Evolutionary conservation across 805 yeast genomes (phyloP).

Genomic region (Nakazawaea wyomingensis): DNA sequence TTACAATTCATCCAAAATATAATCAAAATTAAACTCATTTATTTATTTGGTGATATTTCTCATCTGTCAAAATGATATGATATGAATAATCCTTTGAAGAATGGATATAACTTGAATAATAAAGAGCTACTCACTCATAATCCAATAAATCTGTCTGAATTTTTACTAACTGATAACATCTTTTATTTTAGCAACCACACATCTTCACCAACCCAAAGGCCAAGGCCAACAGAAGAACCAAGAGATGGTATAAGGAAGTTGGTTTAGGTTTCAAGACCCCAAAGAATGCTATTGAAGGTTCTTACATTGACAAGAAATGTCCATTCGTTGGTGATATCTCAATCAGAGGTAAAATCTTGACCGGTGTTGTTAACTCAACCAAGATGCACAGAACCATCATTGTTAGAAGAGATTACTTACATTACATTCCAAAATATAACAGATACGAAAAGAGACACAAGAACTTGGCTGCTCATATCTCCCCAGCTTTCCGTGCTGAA

Average conservation of each 20-base stretch:
- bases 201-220: conserved; percentile 99
- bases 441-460: conserved; percentile 99
- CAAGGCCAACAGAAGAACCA: conserved; percentile 96
- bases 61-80: no score
- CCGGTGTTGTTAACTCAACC: conserved; percentile 99
- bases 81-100: no score
- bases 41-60: no score
- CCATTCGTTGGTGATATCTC: conserved; percentile 97
- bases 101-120: no score
- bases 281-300: conserved; percentile 95
- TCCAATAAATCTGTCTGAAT: no score
- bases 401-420: conserved; percentile 99
- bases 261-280: conserved; percentile 99
- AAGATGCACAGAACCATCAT: conserved; percentile 99
- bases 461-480: conserved; percentile 99
- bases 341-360: conserved; percentile 98
- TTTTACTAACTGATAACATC: no score
- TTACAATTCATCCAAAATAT: no score
- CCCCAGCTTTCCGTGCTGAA: conserved; percentile 99
- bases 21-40: no score
- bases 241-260: conserved; percentile 99
- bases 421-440: conserved; percentile 99
- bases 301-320: conserved; percentile 99
- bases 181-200: conserved; percentile 85
- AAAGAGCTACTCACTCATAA: no score